Conservation (phyloP, 768 basidiomycete species). For the Aureoboletus auriporus region DNA sequence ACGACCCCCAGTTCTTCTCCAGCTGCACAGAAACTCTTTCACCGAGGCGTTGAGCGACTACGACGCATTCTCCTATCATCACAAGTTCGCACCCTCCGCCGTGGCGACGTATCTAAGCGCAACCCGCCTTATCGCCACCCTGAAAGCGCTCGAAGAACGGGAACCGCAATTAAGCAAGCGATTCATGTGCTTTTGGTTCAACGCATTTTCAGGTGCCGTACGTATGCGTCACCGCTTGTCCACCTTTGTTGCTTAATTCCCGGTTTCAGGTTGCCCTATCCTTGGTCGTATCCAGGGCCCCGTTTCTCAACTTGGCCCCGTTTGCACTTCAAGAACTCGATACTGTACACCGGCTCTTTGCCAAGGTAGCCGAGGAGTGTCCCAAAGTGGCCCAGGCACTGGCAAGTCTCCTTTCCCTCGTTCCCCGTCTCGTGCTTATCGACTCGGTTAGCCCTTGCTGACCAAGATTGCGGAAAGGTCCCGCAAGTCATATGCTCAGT, state of each 20-base stretch:
- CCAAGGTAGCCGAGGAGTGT: conserved; percentile 52
- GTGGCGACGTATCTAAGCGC: conserved; percentile 64
- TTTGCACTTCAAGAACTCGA: conserved; percentile 62
- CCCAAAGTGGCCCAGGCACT: conserved; percentile 58
- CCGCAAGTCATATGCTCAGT: conserved; percentile 41
- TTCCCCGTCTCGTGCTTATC: conserved; percentile 7
- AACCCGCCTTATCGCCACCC: conserved; percentile 51
- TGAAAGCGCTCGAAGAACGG: conserved; percentile 52
- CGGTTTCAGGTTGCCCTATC: conserved; percentile 54
- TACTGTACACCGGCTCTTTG: conserved; percentile 52
- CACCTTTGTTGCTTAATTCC: background rate
- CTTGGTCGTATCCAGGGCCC: conserved; percentile 59
- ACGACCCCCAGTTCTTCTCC: conserved; percentile 49
- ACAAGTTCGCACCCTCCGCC: conserved; percentile 65
- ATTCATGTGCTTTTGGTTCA: conserved; percentile 73
- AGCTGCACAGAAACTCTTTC: conserved; percentile 65
- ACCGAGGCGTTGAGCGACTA: conserved; percentile 57
- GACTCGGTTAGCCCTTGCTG: conserved; percentile 43
- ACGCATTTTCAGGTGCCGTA: conserved; percentile 68
- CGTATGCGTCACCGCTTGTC: conserved; percentile 23
- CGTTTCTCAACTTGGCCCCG: conserved; percentile 52
- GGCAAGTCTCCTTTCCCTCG: conserved; percentile 32
- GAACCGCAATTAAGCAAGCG: conserved; percentile 60
- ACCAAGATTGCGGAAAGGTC: conserved; percentile 54
- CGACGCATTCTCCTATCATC: conserved; percentile 52